A percentile compares a stretch with the other conserved stretches of the same genome.
Conservation (phyloP, 2,329 filamentous ascomycete genomes). For the Colletotrichum sidae region DNA sequence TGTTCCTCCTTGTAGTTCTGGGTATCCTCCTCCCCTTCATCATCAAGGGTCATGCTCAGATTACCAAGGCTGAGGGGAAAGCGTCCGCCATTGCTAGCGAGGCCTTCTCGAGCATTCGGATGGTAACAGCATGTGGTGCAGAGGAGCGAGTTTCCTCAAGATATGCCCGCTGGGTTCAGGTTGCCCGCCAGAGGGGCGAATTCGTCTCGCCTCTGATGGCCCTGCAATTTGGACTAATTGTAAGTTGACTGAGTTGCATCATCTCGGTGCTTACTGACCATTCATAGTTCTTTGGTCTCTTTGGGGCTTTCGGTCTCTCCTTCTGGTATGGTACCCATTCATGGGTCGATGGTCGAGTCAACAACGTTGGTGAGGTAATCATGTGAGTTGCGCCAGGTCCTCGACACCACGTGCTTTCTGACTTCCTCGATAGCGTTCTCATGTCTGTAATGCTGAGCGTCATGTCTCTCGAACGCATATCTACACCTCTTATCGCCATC, state of each 20-base stretch:
- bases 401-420: slow-evolving; percentile 16
- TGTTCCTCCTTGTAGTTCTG: slow-evolving; percentile 66
- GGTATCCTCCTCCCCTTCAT: slow-evolving; percentile 65
- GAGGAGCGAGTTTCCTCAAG: slow-evolving; percentile 64
- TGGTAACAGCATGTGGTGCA: slow-evolving; percentile 73
- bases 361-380: slow-evolving; percentile 64
- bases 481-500: slow-evolving; percentile 68
- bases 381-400: slow-evolving; percentile 53
- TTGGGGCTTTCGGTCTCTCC: slow-evolving; percentile 64
- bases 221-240: slow-evolving; percentile 63
- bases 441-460: slow-evolving; percentile 70
- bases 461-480: slow-evolving; percentile 67
- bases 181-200: slow-evolving; percentile 62
- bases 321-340: slow-evolving; percentile 74
- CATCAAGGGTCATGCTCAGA: slow-evolving; percentile 60
- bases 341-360: slow-evolving; percentile 57
- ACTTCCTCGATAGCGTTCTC: slow-evolving; percentile 52
- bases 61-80: slow-evolving; percentile 65
- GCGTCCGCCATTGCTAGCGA: slow-evolving; percentile 72
- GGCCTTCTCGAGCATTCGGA: slow-evolving; percentile 68
- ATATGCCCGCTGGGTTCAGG: slow-evolving; percentile 66
- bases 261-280: slow-evolving; percentile 26
- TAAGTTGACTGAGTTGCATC: slow-evolving; percentile 39
- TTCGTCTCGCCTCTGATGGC: slow-evolving; percentile 63
- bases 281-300: slow-evolving; percentile 63